Evolutionary conservation across 1,284 basidiomycete genomes (phyloP).

Genomic region (Apiotrichum sp.): DNA sequence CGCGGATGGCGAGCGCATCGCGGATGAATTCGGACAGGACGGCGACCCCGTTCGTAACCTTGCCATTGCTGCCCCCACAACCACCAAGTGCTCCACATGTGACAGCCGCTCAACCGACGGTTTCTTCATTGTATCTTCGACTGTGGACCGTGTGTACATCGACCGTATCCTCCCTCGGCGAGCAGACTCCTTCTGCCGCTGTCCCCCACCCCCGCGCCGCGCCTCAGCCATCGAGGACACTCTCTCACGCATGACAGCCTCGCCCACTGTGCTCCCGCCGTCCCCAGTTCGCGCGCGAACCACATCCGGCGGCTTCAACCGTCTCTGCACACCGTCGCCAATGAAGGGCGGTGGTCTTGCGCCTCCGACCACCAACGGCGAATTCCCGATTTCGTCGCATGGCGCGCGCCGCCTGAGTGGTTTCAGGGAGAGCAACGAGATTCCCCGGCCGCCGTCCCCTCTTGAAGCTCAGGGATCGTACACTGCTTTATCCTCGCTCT

Average conservation of each 20-base stretch:
- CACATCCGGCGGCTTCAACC: not conserved
- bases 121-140: slow-evolving; percentile 33
- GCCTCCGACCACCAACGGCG: slow-evolving; percentile 8
- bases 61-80: slow-evolving; percentile 16
- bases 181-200: slow-evolving; percentile 25
- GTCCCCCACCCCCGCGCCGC: slow-evolving; percentile 15
- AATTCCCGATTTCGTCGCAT: slow-evolving; percentile 39
- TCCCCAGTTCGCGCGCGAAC: slow-evolving; percentile 1
- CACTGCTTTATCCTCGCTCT: slow-evolving; percentile 8
- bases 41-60: slow-evolving; percentile 6
- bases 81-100: slow-evolving; percentile 30
- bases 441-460: slow-evolving; percentile 10
- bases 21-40: slow-evolving; percentile 4
- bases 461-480: slow-evolving; percentile 6
- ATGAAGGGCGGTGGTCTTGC: slow-evolving; percentile 6
- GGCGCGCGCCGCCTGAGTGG: slow-evolving; percentile 30
- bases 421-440: slow-evolving; percentile 5
- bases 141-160: slow-evolving; percentile 23
- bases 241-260: not conserved
- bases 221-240: slow-evolving; percentile 20
- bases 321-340: not conserved
- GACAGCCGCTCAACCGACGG: slow-evolving; percentile 23
- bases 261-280: slow-evolving; percentile 1
- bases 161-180: slow-evolving; percentile 25
- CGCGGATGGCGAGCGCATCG: slow-evolving; percentile 11